phyloP scores from a whole-genome alignment of 2,329 filamentous ascomycete species.

The Colletotrichum phormii region DNA sequence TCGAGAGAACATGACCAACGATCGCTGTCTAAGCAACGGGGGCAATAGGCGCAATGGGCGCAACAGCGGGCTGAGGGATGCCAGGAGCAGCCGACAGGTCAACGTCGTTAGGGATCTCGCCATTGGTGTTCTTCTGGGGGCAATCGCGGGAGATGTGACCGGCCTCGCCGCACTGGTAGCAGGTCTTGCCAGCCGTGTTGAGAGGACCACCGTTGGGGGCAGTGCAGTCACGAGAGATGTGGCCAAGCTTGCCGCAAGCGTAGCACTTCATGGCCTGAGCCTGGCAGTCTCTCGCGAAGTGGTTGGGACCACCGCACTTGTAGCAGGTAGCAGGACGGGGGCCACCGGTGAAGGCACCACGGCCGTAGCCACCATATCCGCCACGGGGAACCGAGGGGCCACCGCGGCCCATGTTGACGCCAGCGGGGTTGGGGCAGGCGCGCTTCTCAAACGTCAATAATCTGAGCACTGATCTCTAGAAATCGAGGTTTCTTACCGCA shows the following conservation, averaged over 20 bases:
- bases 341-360: constrained; percentile 80
- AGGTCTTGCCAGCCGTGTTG: constrained; percentile 97
- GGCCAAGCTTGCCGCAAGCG: constrained; percentile 90
- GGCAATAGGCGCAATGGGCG: constrained; percentile 50
- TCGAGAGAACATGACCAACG: not conserved
- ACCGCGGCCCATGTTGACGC: constrained; percentile 72
- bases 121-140: constrained; percentile 74
- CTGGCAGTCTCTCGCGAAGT: constrained; percentile 98
- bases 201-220: constrained; percentile 95
- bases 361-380: constrained; percentile 74
- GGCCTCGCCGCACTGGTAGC: constrained; percentile 96
- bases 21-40: constrained; percentile 52
- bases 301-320: constrained; percentile 89
- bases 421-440: constrained; percentile 83
- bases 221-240: constrained; percentile 94
- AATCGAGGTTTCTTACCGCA: constrained; percentile 69
- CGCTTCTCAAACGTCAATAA: constrained; percentile 61
- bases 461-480: not conserved
- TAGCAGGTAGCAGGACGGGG: constrained; percentile 78
- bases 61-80: constrained; percentile 48
- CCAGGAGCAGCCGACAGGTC: constrained; percentile 56
- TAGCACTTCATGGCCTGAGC: constrained; percentile 99
- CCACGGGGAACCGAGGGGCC: constrained; percentile 76
- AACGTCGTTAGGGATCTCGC: constrained; percentile 60
- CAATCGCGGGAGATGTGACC: constrained; percentile 98